A percentile compares a stretch with the other conserved stretches of the same genome.
Conservation (phyloP, 2,329 filamentous ascomycete genomes). For the Cryphonectria radicalis region DNA sequence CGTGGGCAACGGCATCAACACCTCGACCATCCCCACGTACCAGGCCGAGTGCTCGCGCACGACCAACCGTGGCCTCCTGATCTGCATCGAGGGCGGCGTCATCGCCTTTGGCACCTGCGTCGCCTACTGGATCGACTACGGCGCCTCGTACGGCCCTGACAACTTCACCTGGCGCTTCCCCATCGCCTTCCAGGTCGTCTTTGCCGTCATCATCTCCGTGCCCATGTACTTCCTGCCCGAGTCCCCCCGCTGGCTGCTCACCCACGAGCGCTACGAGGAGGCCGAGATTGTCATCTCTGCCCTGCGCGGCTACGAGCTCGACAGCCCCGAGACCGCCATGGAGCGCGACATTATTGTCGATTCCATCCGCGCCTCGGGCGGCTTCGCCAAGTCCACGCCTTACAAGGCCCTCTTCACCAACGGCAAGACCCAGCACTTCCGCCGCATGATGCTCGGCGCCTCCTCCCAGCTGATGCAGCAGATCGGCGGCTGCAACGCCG, state of each 20-base stretch:
- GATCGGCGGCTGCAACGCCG: slow-evolving; percentile 60
- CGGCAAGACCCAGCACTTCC: slow-evolving; percentile 68
- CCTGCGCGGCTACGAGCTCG: slow-evolving; percentile 48
- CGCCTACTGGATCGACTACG: slow-evolving; percentile 55
- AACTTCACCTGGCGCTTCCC: slow-evolving; percentile 60
- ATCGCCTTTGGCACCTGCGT: slow-evolving; percentile 49
- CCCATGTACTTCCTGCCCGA: slow-evolving; percentile 46
- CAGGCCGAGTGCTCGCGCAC: slow-evolving; percentile 52
- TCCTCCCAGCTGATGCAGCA: slow-evolving; percentile 67
- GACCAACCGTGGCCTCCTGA: slow-evolving; percentile 47
- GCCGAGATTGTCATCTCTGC: slow-evolving; percentile 43
- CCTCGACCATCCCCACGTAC: slow-evolving; percentile 51
- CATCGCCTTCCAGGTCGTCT: slow-evolving; percentile 49
- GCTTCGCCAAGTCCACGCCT: slow-evolving; percentile 49
- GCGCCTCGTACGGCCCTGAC: slow-evolving; percentile 43
- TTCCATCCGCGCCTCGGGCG: slow-evolving; percentile 61
- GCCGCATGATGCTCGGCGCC: slow-evolving; percentile 64
- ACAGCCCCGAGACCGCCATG: slow-evolving; percentile 59
- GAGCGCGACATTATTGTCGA: slow-evolving; percentile 67
- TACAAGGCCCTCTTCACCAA: slow-evolving; percentile 61
- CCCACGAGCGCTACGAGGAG: slow-evolving; percentile 41
- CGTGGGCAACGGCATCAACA: slow-evolving; percentile 57
- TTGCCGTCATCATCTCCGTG: slow-evolving; percentile 40
- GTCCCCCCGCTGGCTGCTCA: slow-evolving; percentile 47
- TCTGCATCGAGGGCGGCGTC: slow-evolving; percentile 50